Base-by-base conservation (phyloP, 257 asterid genomes). In the Plantago elongata region DNA sequence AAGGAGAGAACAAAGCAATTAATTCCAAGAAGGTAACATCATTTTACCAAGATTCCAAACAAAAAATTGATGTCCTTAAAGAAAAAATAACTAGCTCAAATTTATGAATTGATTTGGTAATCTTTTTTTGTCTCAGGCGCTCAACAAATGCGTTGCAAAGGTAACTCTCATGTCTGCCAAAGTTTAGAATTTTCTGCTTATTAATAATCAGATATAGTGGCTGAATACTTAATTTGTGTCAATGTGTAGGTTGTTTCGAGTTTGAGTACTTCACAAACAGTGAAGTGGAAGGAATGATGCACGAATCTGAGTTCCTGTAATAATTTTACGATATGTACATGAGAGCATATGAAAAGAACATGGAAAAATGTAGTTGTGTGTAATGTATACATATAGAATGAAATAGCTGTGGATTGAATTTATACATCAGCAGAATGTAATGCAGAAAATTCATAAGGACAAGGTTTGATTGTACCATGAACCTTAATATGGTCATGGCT, bases 211-310 rank as follows among this genome's bases (percentile, higher is more conserved):
- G 62, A 7, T 4, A 37, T 45, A 16, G 63, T 37, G 38, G 37
- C 1, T 38, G 49, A 47, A 4, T 22, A 54, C 14, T 18, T 22
- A 1, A 12, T 63, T 61, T 16, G 3, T 77, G 57, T 54, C 38
- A 64, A 46, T 63, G 49, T 66, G 37, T 72, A 87, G 92, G 84
- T 76, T 87, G 79, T 87, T 87, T 60, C 81, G 87, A 72, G 72
- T 87, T 56, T 79, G 79, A 83, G 60, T 62, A 48, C 56, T 62
- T 59, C 6, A 13, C 17, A 54, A 43, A 40, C 22, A 37, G 1
- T 9, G 58, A 58, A 60, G 5, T 45, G 50, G 50, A 44, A 9
- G 47, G 12, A 3, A 44, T 7, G 1, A 45, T 45, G 40, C 40
- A 7, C 40, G 50, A 45, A 45, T 2, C 50, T 13, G 50, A 45